Conservation (phyloP, 257 asterid genomes). For the Scutellaria galericulata region DNA sequence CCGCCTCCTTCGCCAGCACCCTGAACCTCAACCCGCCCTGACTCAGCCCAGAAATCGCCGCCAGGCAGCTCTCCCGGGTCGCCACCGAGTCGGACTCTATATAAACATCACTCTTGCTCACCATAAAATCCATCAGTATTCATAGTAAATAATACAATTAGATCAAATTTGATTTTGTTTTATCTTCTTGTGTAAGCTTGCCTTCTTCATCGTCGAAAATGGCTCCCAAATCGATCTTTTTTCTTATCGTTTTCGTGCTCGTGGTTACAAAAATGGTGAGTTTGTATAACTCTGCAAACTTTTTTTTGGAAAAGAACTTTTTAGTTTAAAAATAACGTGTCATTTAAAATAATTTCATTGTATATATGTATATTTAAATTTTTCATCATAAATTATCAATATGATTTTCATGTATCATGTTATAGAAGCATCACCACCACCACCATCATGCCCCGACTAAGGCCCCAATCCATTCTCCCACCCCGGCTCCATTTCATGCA, state of each 20-base stretch:
- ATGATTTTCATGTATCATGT: too few species aligned
- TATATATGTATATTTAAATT: too few species aligned
- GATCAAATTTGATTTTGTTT: too few species aligned
- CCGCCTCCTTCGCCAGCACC: constrained; percentile 40
- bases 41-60: constrained; percentile 75
- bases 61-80: constrained; percentile 67
- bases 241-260: constrained; percentile 33
- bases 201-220: constrained; percentile 24
- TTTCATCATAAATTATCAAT: too few species aligned
- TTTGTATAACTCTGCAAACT: background rate
- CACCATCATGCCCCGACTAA: constrained; percentile 28
- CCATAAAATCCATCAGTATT: background rate
- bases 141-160: background rate
- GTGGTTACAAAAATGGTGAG: constrained; percentile 35
- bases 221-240: constrained; percentile 36
- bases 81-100: constrained; percentile 49
- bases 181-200: background rate
- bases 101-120: constrained; percentile 20
- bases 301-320: background rate
- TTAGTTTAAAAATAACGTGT: too few species aligned
- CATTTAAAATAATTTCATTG: too few species aligned
- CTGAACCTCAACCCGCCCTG: constrained; percentile 91
- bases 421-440: constrained; percentile 18
- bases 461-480: constrained; percentile 25
- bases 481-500: constrained; percentile 26